A percentile compares a stretch with the other conserved stretches of the same genome.
These are phyloP conservation scores for Pelargonium fulgidum DNA, from an alignment of 441 rosid genomes.

Conservation along the genomic window DNA sequence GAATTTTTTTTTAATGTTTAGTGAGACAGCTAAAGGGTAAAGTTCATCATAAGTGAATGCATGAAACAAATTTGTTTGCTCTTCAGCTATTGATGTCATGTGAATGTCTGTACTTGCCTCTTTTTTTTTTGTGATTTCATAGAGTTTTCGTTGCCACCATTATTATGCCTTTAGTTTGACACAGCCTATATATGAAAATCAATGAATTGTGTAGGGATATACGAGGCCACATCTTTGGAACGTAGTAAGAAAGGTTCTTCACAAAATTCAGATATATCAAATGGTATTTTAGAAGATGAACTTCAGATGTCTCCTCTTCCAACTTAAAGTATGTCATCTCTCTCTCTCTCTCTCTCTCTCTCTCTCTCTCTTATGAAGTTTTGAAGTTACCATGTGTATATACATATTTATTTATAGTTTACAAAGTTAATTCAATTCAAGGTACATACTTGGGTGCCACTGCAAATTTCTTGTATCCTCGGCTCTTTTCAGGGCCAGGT, in stretches of 20 bases:
- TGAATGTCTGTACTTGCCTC: not conserved
- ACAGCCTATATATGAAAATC: not conserved
- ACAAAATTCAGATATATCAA: slow-evolving; percentile 39
- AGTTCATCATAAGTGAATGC: not conserved
- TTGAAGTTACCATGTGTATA: no score
- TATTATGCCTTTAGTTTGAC: not conserved
- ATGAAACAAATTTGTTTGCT: not conserved
- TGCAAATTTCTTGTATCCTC: no score
- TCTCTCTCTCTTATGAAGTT: no score
- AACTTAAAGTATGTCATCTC: slow-evolving; percentile 29
- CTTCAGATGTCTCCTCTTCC: slow-evolving; percentile 48
- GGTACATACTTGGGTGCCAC: no score
- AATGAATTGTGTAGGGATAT: slow-evolving; percentile 46
- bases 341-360: not conserved
- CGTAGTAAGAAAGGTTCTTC: slow-evolving; percentile 50
- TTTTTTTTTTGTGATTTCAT: not conserved
- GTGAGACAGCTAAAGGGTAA: no score
- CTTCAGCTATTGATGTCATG: not conserved
- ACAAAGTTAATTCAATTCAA: no score
- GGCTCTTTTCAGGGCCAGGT: no score
- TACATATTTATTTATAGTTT: no score
- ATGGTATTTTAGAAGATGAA: slow-evolving; percentile 48
- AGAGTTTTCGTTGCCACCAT: not conserved
- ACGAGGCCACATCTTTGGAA: slow-evolving; percentile 72
- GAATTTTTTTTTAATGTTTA: not conserved